These are phyloP conservation scores for Zygnema circumcarinatum DNA, from an alignment of 139 green algal species.

Conservation along the genomic window DNA sequence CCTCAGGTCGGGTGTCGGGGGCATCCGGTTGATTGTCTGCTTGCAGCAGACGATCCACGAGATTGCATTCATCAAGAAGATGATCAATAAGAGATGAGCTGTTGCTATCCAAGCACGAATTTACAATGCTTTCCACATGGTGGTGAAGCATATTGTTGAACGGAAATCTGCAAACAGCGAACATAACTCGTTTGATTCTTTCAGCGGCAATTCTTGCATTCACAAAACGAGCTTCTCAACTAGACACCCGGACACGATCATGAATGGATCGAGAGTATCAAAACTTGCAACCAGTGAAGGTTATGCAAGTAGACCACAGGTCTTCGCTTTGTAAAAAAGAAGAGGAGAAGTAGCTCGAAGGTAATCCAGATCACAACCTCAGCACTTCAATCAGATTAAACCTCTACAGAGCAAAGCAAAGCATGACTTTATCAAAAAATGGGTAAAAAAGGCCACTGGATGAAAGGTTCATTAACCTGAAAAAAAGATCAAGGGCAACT, in stretches of 20 bases:
- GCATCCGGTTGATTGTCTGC: slow-evolving; percentile 44
- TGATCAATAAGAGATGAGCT: slow-evolving; percentile 50
- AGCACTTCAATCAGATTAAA: too few species aligned
- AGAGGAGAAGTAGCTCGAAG: too few species aligned
- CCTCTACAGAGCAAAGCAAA: too few species aligned
- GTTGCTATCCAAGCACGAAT: slow-evolving; percentile 42
- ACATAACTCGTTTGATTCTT: neutral
- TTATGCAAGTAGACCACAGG: too few species aligned
- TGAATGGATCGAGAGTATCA: too few species aligned
- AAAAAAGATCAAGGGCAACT: slow-evolving; percentile 55
- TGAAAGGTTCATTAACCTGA: slow-evolving; percentile 20
- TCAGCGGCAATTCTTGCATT: neutral
- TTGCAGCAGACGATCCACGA: slow-evolving; percentile 33
- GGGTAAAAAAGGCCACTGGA: neutral
- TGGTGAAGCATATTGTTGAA: slow-evolving; percentile 69
- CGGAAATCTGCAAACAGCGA: slow-evolving; percentile 51
- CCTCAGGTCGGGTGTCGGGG: slow-evolving; percentile 48
- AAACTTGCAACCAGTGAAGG: too few species aligned
- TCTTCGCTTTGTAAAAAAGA: too few species aligned
- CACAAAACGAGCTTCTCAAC: neutral
- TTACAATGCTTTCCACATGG: slow-evolving; percentile 63
- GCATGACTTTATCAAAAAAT: neutral
- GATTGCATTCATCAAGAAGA: slow-evolving; percentile 51
- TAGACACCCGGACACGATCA: neutral
- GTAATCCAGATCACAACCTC: too few species aligned